Percentiles rank a stretch among this genome's conserved stretches.
These are phyloP conservation scores for Russula virescens DNA, from an alignment of 768 basidiomycete species.

Conservation along the genomic window DNA sequence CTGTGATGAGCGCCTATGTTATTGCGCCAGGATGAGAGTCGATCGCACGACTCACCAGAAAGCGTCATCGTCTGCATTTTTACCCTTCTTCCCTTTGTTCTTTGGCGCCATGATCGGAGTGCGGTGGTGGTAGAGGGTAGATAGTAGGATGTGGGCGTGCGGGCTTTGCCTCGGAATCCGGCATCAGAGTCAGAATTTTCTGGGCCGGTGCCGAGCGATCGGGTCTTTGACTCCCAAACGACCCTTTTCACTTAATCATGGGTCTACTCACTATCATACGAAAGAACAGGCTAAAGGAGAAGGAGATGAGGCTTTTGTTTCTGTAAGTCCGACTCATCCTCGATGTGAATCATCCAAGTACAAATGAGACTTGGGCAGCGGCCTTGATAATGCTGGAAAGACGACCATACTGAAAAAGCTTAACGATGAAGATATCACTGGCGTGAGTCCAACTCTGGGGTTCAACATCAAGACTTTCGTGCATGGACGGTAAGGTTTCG, in stretches of 20 bases:
- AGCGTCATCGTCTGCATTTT: constrained; percentile 74
- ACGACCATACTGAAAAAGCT: constrained; percentile 96
- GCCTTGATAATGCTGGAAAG: constrained; percentile 97
- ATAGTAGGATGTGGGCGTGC: background rate
- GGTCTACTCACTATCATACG: constrained; percentile 95
- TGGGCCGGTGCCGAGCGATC: background rate
- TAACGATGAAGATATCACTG: constrained; percentile 84
- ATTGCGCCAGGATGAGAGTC: constrained; percentile 16
- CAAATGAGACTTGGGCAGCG: constrained; percentile 43
- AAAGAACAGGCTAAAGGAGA: constrained; percentile 92
- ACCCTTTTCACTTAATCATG: constrained; percentile 40
- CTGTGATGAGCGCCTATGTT: constrained; percentile 32
- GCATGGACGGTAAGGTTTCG: constrained; percentile 66
- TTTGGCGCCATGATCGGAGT: constrained; percentile 50
- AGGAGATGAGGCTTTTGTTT: constrained; percentile 94
- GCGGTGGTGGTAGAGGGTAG: background rate
- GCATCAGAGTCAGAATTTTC: background rate
- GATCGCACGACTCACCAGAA: constrained; percentile 53
- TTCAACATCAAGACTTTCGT: constrained; percentile 99
- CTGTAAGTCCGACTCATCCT: constrained; percentile 58
- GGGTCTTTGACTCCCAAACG: background rate
- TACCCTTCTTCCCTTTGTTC: constrained; percentile 83
- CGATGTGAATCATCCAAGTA: background rate
- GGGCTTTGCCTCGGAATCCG: background rate
- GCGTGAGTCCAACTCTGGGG: constrained; percentile 88